A percentile compares a stretch with the other conserved stretches of the same genome.
phyloP scores from a whole-genome alignment of 176 grass and related monocot species.

The Paspalum vaginatum region DNA sequence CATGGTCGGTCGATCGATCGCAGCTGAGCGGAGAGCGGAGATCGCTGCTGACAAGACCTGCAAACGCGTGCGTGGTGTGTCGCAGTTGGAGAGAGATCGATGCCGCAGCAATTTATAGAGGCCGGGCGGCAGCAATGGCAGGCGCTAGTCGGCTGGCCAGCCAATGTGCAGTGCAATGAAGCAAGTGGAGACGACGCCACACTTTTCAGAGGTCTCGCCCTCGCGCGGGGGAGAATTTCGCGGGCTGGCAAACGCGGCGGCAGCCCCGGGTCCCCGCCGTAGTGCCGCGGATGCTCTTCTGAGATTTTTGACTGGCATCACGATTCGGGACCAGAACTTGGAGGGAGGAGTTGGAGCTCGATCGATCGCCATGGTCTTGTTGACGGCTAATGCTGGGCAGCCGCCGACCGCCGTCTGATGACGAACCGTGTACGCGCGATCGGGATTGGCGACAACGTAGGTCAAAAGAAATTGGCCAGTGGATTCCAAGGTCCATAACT shows the following conservation, averaged over 20 bases:
- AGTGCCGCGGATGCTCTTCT: slow-evolving; percentile 1
- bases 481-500: background rate
- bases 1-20: slow-evolving; percentile 30
- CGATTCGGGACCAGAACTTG: background rate
- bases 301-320: slow-evolving; percentile 17
- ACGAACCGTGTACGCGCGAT: background rate
- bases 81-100: background rate
- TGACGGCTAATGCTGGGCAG: background rate
- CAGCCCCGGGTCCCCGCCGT: background rate
- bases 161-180: background rate
- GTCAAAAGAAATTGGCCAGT: background rate
- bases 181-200: background rate
- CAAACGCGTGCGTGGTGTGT: background rate
- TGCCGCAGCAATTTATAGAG: slow-evolving; percentile 38
- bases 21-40: background rate
- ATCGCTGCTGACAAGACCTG: background rate
- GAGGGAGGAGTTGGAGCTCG: no score
- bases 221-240: background rate
- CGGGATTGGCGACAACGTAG: background rate
- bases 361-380: background rate
- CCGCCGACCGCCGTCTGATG: background rate
- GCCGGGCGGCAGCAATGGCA: background rate
- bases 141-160: background rate
- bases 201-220: background rate
- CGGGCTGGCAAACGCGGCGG: background rate